phyloP scores from a whole-genome alignment of 1,284 basidiomycete genomes.

The Ceratobasidium sp. region DNA sequence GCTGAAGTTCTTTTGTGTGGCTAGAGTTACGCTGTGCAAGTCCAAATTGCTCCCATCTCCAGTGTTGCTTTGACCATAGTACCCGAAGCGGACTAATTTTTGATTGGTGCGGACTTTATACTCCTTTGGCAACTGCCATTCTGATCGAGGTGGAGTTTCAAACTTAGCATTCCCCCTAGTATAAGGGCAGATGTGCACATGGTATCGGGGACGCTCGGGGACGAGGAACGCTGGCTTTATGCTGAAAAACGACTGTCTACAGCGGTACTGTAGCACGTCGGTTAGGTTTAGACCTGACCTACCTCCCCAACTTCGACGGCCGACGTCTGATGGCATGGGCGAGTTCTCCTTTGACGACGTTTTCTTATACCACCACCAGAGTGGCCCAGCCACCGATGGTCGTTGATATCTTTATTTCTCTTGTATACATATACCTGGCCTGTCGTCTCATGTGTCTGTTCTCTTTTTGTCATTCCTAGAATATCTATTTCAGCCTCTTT shows the following conservation, averaged over 20 bases:
- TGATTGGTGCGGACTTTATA: too few species aligned
- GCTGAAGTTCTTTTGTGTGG: background rate
- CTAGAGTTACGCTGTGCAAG: background rate
- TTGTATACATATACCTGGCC: too few species aligned
- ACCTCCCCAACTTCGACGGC: constrained; percentile 13
- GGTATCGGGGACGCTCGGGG: constrained; percentile 39
- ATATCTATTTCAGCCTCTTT: too few species aligned
- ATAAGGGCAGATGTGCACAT: constrained; percentile 25
- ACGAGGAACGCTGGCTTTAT: constrained; percentile 32
- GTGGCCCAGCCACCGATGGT: background rate
- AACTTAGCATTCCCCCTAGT: background rate
- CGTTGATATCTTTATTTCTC: background rate
- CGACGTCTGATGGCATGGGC: constrained; percentile 31
- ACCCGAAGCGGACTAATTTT: too few species aligned
- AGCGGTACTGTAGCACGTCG: constrained; percentile 28
- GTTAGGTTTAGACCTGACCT: constrained; percentile 26
- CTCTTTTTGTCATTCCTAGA: too few species aligned
- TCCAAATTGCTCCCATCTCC: too few species aligned
- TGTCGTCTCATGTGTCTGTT: too few species aligned
- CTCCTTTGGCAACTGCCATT: background rate
- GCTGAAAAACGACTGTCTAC: constrained; percentile 37
- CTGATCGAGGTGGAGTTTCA: constrained; percentile 27
- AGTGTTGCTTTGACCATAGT: too few species aligned
- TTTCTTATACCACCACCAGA: constrained; percentile 22
- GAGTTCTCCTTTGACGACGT: constrained; percentile 41